phyloP scores from a whole-genome alignment of 805 yeast species.

The Suhomyces sp. region DNA sequence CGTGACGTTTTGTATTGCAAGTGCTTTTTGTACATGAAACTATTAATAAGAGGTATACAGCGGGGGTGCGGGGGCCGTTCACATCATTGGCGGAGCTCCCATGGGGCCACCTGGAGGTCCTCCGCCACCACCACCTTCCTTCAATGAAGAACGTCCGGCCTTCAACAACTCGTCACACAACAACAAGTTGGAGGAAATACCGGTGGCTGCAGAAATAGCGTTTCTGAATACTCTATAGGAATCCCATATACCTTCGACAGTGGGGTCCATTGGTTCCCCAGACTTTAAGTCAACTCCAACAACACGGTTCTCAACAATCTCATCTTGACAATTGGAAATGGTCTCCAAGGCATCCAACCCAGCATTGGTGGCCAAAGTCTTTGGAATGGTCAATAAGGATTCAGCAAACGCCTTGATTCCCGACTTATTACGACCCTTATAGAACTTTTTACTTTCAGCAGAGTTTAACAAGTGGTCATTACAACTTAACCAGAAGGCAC shows the following conservation, averaged over 20 bases:
- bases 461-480: conserved; percentile 60
- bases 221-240: conserved; percentile 91
- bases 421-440: conserved; percentile 82
- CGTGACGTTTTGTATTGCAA: too few relatives aligned
- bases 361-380: conserved; percentile 86
- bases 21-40: too few relatives aligned
- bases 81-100: conserved; percentile 18
- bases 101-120: conserved; percentile 18
- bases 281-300: conserved; percentile 89
- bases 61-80: too few relatives aligned
- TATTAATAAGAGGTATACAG: too few relatives aligned
- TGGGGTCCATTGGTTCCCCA: conserved; percentile 96
- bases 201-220: conserved; percentile 88
- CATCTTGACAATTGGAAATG: conserved; percentile 86
- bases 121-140: conserved; percentile 42
- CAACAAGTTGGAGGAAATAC: conserved; percentile 87
- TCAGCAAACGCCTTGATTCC: conserved; percentile 95
- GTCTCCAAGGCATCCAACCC: conserved; percentile 93
- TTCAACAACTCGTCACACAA: conserved; percentile 94
- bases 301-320: conserved; percentile 70
- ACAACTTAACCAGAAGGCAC: conserved; percentile 88
- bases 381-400: conserved; percentile 86
- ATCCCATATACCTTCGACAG: conserved; percentile 95
- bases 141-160: conserved; percentile 93
- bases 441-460: conserved; percentile 45